These are phyloP conservation scores for Bryoerythrophyllum caledonicum DNA, from an alignment of 225 moss, liverwort and hornwort genomes.

Conservation along the genomic window DNA sequence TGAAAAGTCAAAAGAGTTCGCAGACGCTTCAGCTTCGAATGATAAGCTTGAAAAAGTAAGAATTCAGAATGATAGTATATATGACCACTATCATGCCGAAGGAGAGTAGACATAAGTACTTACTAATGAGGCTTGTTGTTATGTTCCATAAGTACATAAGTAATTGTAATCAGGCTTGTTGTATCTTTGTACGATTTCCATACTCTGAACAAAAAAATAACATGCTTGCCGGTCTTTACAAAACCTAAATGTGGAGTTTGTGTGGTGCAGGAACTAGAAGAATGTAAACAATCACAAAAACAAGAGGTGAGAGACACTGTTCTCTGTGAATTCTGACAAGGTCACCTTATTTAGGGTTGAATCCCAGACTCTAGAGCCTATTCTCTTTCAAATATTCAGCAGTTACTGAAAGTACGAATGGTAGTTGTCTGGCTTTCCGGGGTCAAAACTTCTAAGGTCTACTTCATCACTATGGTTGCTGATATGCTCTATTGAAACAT, in stretches of 20 bases:
- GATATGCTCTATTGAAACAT: not conserved
- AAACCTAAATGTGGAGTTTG: not conserved
- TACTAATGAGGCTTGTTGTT: not conserved
- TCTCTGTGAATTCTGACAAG: not conserved
- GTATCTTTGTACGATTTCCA: not conserved
- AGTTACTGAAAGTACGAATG: not conserved
- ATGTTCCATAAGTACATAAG: too few species aligned
- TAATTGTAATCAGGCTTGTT: not conserved
- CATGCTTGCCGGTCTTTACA: rapidly evolving
- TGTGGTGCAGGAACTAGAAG: slow-evolving; percentile 15
- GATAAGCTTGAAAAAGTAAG: slow-evolving; percentile 22
- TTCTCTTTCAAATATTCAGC: not conserved
- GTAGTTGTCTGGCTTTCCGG: not conserved
- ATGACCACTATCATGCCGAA: not conserved
- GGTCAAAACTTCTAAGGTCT: not conserved
- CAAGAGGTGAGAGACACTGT: slow-evolving; percentile 24
- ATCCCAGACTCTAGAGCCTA: not conserved
- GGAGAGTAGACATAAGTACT: not conserved
- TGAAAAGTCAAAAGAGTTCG: slow-evolving; percentile 32
- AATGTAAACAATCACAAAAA: slow-evolving; percentile 24
- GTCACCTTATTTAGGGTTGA: not conserved
- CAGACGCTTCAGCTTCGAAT: not conserved
- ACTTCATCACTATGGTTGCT: not conserved
- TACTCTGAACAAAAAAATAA: not conserved
- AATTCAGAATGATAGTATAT: not conserved